phyloP scores from a whole-genome alignment of 176 grass and related monocot species.

The Oryza coarctata region DNA sequence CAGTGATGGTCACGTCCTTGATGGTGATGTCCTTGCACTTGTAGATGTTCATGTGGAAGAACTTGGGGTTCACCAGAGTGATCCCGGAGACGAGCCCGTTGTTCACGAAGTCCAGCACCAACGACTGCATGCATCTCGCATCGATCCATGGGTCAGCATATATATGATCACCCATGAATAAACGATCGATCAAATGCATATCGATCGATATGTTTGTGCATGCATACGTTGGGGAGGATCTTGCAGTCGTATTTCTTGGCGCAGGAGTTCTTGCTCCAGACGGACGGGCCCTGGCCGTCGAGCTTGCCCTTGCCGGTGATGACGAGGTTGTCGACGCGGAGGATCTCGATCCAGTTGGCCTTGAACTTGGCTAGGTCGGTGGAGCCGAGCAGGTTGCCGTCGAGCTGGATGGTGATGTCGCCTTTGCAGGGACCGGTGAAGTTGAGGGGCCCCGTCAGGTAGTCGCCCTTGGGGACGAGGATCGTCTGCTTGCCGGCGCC shows the following conservation, averaged over 20 bases:
- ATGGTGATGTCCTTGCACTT: conserved; percentile 39
- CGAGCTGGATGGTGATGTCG: conserved; percentile 35
- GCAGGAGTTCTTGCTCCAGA: conserved; percentile 57
- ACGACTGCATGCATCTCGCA: background rate
- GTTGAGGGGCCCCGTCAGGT: conserved; percentile 33
- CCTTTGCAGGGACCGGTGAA: conserved; percentile 61
- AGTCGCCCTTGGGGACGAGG: conserved; percentile 46
- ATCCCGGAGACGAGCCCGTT: conserved; percentile 37
- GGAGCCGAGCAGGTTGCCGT: conserved; percentile 46
- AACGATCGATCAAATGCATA: background rate
- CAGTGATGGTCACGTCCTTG: conserved; percentile 40
- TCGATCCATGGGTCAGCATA: background rate
- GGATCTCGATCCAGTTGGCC: conserved; percentile 55
- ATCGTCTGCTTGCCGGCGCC: conserved; percentile 34
- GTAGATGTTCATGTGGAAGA: conserved; percentile 72
- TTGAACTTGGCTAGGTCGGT: conserved; percentile 40
- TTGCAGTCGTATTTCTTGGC: conserved; percentile 49
- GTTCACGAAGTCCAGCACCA: conserved; percentile 51
- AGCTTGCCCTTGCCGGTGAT: conserved; percentile 47
- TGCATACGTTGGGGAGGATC: conserved; percentile 53
- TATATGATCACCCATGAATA: no score
- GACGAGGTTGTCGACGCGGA: conserved; percentile 36
- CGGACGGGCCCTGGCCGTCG: conserved; percentile 52
- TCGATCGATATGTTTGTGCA: background rate
- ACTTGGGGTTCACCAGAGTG: conserved; percentile 50